A percentile compares a stretch with the other conserved stretches of the same genome.
Evolutionary conservation across 495 filamentous ascomycete genomes (phyloP).

Genomic region (Aspergillus sclerotioniger): DNA sequence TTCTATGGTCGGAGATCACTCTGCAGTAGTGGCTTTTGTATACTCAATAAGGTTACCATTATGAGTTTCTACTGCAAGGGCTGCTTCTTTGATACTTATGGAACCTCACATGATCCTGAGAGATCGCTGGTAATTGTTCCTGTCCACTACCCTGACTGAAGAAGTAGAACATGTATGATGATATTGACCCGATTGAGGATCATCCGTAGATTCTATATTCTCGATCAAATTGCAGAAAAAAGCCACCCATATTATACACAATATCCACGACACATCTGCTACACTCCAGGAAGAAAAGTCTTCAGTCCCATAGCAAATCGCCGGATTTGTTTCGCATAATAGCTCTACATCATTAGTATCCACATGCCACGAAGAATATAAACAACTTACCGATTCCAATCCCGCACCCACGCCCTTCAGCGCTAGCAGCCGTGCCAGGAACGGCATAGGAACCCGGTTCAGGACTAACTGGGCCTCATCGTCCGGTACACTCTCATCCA

Average conservation of each 20-base stretch:
- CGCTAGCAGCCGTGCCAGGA: slow-evolving; percentile 32
- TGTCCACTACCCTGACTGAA: no score
- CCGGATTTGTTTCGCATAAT: slow-evolving; percentile 42
- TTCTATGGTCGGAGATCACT: no score
- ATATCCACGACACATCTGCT: not conserved
- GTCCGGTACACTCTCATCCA: slow-evolving; percentile 52
- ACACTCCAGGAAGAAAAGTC: slow-evolving; percentile 27
- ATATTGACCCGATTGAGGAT: no score
- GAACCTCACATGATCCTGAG: no score
- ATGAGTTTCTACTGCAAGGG: no score
- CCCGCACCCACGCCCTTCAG: slow-evolving; percentile 44
- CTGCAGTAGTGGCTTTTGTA: no score
- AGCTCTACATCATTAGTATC: slow-evolving; percentile 25
- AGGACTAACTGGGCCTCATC: slow-evolving; percentile 45
- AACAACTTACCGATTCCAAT: slow-evolving; percentile 40
- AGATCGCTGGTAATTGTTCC: no score
- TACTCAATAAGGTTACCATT: no score
- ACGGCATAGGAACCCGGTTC: slow-evolving; percentile 34
- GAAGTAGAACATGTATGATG: no score
- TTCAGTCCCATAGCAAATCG: slow-evolving; percentile 36
- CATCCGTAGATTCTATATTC: no score
- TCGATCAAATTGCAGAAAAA: no score
- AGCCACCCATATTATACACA: not conserved
- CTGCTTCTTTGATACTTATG: no score
- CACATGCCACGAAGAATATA: not conserved